phyloP scores from a whole-genome alignment of 306 rosid genomes.

The Malus sieversii region DNA sequence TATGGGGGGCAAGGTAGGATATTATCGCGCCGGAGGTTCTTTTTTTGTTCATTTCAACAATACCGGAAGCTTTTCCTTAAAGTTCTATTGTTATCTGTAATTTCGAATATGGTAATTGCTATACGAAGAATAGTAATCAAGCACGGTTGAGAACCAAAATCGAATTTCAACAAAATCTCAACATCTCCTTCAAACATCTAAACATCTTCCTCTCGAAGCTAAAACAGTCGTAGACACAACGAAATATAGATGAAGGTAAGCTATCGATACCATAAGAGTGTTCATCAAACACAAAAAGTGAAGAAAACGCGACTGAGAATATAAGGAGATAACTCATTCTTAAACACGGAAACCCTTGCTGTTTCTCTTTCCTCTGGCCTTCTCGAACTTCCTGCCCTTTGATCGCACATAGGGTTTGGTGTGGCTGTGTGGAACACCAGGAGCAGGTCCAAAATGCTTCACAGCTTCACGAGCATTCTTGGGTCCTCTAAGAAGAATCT shows the following conservation, averaged over 20 bases:
- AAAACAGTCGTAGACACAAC: background rate
- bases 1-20: no score
- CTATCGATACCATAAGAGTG: background rate
- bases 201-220: background rate
- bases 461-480: constrained; percentile 67
- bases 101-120: background rate
- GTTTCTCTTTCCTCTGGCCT: constrained; percentile 52
- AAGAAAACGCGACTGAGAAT: background rate
- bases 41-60: no score
- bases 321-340: background rate
- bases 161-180: background rate
- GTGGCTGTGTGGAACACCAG: constrained; percentile 68
- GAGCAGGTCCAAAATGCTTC: constrained; percentile 63
- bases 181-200: background rate
- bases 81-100: no score
- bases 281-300: background rate
- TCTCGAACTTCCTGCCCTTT: constrained; percentile 46
- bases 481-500: constrained; percentile 59
- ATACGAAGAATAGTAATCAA: background rate
- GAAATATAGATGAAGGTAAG: background rate
- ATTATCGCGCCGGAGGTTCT: no score
- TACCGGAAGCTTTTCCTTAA: no score
- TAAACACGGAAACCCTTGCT: constrained; percentile 55
- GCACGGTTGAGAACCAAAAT: background rate
- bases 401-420: constrained; percentile 52